Conservation (phyloP, 2,329 filamentous ascomycete species). For the Chrysoporthe deuterocubensis region DNA sequence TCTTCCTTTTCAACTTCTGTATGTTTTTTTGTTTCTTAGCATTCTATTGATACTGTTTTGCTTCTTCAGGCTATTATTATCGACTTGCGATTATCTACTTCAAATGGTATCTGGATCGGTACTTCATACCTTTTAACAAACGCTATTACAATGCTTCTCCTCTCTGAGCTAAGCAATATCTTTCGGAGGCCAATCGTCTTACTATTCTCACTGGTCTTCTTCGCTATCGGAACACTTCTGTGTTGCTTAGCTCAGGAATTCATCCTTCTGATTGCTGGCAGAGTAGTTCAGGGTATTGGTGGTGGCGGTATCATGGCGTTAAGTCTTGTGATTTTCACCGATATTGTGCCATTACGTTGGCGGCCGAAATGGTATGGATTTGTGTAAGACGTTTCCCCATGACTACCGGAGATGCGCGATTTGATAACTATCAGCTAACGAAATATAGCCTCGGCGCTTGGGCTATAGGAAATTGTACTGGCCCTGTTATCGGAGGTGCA, state of each 20-base stretch:
- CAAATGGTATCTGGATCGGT: constrained; percentile 49
- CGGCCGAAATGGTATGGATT: constrained; percentile 9
- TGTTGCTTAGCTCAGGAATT: background rate
- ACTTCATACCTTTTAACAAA: constrained; percentile 36
- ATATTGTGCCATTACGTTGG: constrained; percentile 8
- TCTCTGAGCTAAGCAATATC: constrained; percentile 3
- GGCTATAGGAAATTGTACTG: constrained; percentile 7
- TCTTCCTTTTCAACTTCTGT: background rate
- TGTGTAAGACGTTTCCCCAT: constrained; percentile 10
- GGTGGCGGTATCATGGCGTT: background rate
- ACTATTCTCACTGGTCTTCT: background rate
- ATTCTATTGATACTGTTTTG: no score
- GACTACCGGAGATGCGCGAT: no score
- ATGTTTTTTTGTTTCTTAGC: no score
- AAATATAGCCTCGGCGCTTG: background rate
- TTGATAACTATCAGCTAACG: background rate
- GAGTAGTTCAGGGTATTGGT: background rate
- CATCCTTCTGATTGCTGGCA: background rate
- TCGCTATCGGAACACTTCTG: background rate
- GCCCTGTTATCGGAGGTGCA: background rate
- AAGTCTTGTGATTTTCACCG: constrained; percentile 5
- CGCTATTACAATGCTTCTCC: constrained; percentile 3
- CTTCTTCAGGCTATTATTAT: constrained; percentile 38
- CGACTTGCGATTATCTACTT: constrained; percentile 40
- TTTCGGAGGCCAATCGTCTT: background rate